Conservation (phyloP, 2,329 filamentous ascomycete genomes). For the Huntiella abstrusa region DNA sequence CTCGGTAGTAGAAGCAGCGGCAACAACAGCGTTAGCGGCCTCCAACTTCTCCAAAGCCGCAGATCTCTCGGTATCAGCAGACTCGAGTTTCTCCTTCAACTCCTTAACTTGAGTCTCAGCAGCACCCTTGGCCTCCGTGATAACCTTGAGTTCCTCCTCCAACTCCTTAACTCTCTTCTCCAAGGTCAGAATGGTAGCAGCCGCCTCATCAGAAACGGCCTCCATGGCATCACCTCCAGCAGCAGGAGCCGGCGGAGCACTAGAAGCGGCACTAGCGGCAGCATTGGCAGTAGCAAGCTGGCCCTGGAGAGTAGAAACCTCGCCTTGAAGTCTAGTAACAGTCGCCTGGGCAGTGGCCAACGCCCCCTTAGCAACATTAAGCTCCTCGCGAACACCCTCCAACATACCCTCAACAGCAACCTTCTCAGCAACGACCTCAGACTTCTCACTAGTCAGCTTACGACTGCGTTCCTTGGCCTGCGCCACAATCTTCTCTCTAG, state of each 20-base stretch:
- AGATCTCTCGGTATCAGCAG: conserved; percentile 47
- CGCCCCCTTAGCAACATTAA: conserved; percentile 29
- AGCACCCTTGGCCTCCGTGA: conserved; percentile 12
- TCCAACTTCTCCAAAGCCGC: conserved; percentile 49
- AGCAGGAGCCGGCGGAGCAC: conserved; percentile 17
- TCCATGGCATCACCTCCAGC: background rate
- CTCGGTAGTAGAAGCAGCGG: conserved; percentile 28
- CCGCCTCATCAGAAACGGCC: background rate
- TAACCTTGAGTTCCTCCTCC: conserved; percentile 29
- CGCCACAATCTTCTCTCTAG: conserved; percentile 35
- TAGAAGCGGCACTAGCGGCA: conserved; percentile 15
- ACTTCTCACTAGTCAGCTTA: conserved; percentile 34
- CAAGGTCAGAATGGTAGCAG: conserved; percentile 2
- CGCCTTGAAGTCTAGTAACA: conserved; percentile 22
- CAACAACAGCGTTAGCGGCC: conserved; percentile 41
- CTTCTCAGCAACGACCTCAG: conserved; percentile 31
- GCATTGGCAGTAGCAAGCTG: background rate
- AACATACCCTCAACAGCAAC: conserved; percentile 33
- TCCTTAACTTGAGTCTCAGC: conserved; percentile 5
- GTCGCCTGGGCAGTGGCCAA: conserved; percentile 18
- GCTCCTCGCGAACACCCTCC: conserved; percentile 30
- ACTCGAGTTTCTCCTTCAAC: conserved; percentile 41
- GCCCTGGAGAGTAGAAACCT: conserved; percentile 22
- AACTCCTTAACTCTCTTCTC: conserved; percentile 18
- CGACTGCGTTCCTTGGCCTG: conserved; percentile 44